Conservation (phyloP, 106 monocot genomes). For the Hemerocallis citrina region DNA sequence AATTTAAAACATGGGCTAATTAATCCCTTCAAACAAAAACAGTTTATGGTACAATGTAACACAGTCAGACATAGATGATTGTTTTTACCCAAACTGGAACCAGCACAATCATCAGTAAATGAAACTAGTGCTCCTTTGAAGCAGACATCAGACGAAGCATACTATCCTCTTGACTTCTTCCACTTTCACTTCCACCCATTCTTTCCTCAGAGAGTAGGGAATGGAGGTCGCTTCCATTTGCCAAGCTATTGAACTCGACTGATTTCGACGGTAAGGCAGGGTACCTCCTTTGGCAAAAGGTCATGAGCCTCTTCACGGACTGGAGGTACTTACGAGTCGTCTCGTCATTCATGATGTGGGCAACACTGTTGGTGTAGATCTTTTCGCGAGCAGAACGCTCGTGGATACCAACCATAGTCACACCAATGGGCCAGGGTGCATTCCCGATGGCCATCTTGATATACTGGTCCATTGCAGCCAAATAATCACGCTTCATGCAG, state of each 20-base stretch:
- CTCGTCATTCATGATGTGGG: constrained; percentile 99
- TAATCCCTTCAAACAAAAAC: no score
- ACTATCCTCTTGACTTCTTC: constrained; percentile 38
- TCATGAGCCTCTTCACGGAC: constrained; percentile 94
- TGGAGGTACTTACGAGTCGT: constrained; percentile 94
- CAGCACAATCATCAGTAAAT: no score
- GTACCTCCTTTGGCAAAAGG: constrained; percentile 74
- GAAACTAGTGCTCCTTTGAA: not conserved
- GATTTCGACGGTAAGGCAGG: constrained; percentile 85
- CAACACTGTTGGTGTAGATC: constrained; percentile 96
- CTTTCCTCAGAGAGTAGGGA: constrained; percentile 58
- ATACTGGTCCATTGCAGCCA: constrained; percentile 98
- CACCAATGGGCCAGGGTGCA: constrained; percentile 97
- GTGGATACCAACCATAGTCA: constrained; percentile 99
- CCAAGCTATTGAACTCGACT: constrained; percentile 97
- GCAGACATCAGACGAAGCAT: constrained; percentile 64
- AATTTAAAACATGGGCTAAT: no score
- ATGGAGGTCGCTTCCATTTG: constrained; percentile 86
- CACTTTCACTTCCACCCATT: no score
- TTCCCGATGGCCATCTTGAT: constrained; percentile 93
- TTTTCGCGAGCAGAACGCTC: constrained; percentile 98
- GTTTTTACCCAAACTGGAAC: no score
- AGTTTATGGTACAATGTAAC: no score
- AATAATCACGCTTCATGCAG: constrained; percentile 91
- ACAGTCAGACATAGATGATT: no score